Evolutionary conservation across 2,329 filamentous ascomycete genomes (phyloP).

Genomic region (Venturia asperata): DNA sequence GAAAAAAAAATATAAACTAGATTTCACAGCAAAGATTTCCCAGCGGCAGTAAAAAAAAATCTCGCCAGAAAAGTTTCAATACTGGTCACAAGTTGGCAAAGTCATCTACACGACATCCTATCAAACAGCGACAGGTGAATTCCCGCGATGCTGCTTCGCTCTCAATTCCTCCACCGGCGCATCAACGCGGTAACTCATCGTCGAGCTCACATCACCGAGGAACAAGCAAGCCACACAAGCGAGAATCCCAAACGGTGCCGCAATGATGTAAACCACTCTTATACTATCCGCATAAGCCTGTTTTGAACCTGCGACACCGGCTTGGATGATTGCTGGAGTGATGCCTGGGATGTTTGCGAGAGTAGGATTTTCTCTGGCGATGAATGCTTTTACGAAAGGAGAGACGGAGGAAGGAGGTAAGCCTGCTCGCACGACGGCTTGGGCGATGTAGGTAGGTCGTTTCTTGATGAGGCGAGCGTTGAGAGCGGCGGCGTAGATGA

Average conservation of each 20-base stretch:
- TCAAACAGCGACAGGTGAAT: neutral
- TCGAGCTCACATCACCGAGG: conserved; percentile 29
- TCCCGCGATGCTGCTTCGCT: neutral
- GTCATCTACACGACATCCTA: too few species aligned
- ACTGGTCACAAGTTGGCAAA: too few species aligned
- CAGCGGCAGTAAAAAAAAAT: too few species aligned
- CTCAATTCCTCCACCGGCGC: conserved; percentile 1
- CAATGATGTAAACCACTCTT: conserved; percentile 28
- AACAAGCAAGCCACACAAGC: conserved; percentile 26
- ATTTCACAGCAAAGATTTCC: too few species aligned
- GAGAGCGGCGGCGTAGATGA: conserved; percentile 10
- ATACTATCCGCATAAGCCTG: conserved; percentile 27
- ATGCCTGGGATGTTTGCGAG: neutral
- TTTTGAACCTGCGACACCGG: neutral
- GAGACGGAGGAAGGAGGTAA: neutral
- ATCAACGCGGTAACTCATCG: conserved; percentile 18
- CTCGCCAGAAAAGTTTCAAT: too few species aligned
- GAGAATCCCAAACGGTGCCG: conserved; percentile 29
- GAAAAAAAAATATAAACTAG: too few species aligned
- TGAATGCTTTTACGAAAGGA: neutral
- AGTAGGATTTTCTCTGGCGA: neutral
- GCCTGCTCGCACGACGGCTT: conserved; percentile 1
- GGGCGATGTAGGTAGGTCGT: neutral
- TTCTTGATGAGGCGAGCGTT: neutral
- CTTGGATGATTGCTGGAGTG: neutral